Base-by-base conservation (phyloP, 495 filamentous ascomycete genomes). In the Xylaria acuta region DNA sequence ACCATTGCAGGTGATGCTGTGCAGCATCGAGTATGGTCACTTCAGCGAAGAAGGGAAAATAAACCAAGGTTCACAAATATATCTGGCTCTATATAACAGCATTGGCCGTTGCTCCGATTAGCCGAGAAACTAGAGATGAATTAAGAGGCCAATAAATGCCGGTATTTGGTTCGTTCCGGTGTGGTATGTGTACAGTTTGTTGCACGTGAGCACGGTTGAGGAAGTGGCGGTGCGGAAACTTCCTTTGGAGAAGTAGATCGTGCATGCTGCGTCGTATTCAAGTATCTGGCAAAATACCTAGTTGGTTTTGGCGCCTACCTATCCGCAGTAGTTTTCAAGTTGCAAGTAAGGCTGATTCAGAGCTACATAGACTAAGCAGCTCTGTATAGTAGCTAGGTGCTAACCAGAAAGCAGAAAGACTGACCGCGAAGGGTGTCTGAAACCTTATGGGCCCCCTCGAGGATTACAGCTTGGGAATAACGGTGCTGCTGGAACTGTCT, bases 381-480 rank as follows among this genome's bases (percentile, higher is more conserved):
- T 18, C 9, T 45, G 7, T 49, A 27, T 36, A 45, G 47, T 30
- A 53, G 49, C 12, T 25, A 36, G 34, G 14, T 22, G 56, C 43
- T 7, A 25, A 70, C 41, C 12, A 16, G 22, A 27, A 56, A 56
- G 60, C n/a, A 16, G 22, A 12, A 20, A 38, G 1, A 22, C 1
- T 56, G 7, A 27, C 43, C 27, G 51, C 11, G 8, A 45, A 27
- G 60, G 40, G 18, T 12, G 22, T 34, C 16, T 51, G 25, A 45
- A 27, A 40, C 4, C 38, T 54, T 20, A 1, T 8, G 18, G 45
- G 2, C 7, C 34, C 30, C 41, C 20, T 20, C 41, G 30, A 64
- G 11, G 34, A 67, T 67, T 59, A 79, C 25, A 79, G 72, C 62
- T 79, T 79, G 30, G 77, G 68, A 27, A 56, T 64, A 11, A 66